Conservation (phyloP, 352 stramenopile genomes). For the Phytophthora meadii region DNA sequence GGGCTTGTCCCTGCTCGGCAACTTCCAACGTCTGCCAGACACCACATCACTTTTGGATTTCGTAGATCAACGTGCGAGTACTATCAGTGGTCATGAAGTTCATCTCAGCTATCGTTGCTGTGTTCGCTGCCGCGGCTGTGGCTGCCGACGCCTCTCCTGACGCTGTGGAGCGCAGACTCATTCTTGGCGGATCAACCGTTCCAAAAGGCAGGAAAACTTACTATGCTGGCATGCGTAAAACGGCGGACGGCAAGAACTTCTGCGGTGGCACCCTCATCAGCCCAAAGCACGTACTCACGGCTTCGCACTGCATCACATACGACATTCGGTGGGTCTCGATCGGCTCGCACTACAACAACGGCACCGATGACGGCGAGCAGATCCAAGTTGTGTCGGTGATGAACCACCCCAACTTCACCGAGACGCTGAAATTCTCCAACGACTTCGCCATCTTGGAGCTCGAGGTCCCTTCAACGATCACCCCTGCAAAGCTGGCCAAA, state of each 20-base stretch:
- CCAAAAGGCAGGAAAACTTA: slow-evolving; percentile 50
- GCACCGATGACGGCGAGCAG: slow-evolving; percentile 49
- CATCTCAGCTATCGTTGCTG: slow-evolving; percentile 20
- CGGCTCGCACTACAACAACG: slow-evolving; percentile 63
- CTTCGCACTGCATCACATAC: slow-evolving; percentile 54
- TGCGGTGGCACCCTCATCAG: slow-evolving; percentile 54
- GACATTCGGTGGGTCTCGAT: slow-evolving; percentile 55
- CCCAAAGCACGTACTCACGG: slow-evolving; percentile 44
- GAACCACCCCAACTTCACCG: slow-evolving; percentile 56
- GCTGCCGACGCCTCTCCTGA: slow-evolving; percentile 6
- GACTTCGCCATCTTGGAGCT: slow-evolving; percentile 71
- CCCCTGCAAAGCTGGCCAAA: slow-evolving; percentile 43
- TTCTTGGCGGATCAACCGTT: slow-evolving; percentile 55
- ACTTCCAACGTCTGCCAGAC: slow-evolving; percentile 1
- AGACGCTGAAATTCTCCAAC: slow-evolving; percentile 34
- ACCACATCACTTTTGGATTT: slow-evolving; percentile 28
- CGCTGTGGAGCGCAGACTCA: slow-evolving; percentile 39
- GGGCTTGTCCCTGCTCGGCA: slow-evolving; percentile 31
- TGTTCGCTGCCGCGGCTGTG: slow-evolving; percentile 16
- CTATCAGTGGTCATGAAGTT: slow-evolving; percentile 26
- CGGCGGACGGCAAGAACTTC: slow-evolving; percentile 36
- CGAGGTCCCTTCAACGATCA: slow-evolving; percentile 38
- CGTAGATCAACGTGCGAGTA: slow-evolving; percentile 5
- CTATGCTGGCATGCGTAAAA: slow-evolving; percentile 36
- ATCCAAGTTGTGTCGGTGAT: slow-evolving; percentile 55